Percentiles rank a stretch among this genome's conserved stretches.
Evolutionary conservation across 2,329 filamentous ascomycete species (phyloP).

Genomic region (Fusarium anguioides): DNA sequence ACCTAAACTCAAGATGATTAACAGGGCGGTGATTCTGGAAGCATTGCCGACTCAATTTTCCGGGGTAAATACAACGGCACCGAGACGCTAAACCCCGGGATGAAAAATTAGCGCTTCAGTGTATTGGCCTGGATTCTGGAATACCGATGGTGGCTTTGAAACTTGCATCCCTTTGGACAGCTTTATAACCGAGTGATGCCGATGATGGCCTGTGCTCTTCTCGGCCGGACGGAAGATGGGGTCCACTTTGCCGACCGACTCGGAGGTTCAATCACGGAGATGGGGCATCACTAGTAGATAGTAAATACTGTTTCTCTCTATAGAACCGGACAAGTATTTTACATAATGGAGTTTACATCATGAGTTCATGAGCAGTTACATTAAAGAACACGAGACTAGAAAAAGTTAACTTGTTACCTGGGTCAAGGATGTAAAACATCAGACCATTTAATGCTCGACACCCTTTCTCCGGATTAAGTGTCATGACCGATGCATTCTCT

Average conservation of each 20-base stretch:
- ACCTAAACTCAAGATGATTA: neutral
- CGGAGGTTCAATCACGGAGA: slow-evolving; percentile 9
- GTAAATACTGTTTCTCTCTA: too few relatives aligned
- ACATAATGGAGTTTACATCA: neutral
- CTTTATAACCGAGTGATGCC: slow-evolving; percentile 43
- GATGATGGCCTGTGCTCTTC: slow-evolving; percentile 45
- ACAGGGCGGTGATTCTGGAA: slow-evolving; percentile 31
- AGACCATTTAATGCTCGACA: slow-evolving; percentile 22
- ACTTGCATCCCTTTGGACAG: neutral
- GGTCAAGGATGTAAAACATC: slow-evolving; percentile 15
- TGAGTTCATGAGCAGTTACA: neutral
- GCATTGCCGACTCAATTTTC: slow-evolving; percentile 35
- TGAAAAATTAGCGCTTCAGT: neutral
- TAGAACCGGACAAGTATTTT: neutral
- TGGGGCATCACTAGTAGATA: neutral
- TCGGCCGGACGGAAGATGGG: slow-evolving; percentile 44
- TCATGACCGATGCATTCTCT: slow-evolving; percentile 25
- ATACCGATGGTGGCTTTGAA: neutral
- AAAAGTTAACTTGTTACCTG: too few relatives aligned
- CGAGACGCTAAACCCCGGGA: slow-evolving; percentile 14
- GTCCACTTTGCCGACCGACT: slow-evolving; percentile 9
- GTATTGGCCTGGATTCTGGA: too few relatives aligned
- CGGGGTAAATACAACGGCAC: slow-evolving; percentile 26
- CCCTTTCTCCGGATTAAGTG: slow-evolving; percentile 7
- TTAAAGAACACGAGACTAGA: neutral